A percentile compares a stretch with the other conserved stretches of the same genome.
Evolutionary conservation across 305 asterid species (phyloP).

Genomic region (Solanum hybrid): DNA sequence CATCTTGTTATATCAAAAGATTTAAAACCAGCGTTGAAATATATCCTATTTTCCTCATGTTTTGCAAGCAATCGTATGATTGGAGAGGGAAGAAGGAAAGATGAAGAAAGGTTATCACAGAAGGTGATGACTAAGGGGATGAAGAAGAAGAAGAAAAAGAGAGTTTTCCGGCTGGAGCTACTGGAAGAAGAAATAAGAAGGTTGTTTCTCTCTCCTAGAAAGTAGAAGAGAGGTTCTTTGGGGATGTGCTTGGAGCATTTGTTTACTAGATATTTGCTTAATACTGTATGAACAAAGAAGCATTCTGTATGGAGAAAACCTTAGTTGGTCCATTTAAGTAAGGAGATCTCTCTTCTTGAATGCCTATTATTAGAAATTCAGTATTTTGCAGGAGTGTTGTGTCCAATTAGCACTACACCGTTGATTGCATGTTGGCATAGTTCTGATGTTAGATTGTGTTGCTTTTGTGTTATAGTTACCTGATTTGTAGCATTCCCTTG

Average conservation of each 20-base stretch:
- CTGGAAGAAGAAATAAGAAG: neutral
- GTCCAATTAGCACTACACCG: neutral
- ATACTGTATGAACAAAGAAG: neutral
- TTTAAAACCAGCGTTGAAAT: neutral
- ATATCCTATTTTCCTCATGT: neutral
- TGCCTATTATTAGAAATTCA: neutral
- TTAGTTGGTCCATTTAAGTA: neutral
- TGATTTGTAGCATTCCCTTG: neutral
- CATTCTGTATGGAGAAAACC: neutral
- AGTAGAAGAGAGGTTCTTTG: neutral
- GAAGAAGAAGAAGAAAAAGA: neutral
- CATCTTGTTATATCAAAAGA: neutral
- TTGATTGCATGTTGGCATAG: neutral
- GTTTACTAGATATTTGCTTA: neutral
- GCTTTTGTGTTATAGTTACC: neutral
- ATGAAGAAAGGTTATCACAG: neutral
- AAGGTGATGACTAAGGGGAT: neutral
- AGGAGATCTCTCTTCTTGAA: neutral
- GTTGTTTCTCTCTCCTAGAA: neutral
- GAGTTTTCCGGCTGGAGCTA: neutral
- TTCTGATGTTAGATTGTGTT: neutral
- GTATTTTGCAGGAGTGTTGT: neutral
- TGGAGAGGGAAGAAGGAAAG: neutral
- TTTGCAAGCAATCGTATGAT: neutral
- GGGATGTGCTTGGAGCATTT: neutral